phyloP scores from a whole-genome alignment of 2,329 filamentous ascomycete genomes.

The Passalora sequoiae region DNA sequence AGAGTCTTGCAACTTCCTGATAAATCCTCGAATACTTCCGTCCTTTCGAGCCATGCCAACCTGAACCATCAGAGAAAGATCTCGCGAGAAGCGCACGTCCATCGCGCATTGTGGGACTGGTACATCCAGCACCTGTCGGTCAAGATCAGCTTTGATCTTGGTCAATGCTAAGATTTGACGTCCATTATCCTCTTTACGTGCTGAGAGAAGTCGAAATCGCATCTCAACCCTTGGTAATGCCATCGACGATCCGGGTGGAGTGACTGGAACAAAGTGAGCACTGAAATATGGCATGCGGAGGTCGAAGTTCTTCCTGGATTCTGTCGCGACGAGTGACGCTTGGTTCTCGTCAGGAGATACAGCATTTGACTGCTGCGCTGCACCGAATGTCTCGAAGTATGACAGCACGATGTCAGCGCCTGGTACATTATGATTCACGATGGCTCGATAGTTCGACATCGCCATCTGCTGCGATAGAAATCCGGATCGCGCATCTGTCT shows the following conservation, averaged over 20 bases:
- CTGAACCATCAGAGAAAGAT: conserved; percentile 7
- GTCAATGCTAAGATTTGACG: conserved; percentile 7
- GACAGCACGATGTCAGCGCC: conserved; percentile 9
- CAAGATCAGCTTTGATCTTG: conserved; percentile 11
- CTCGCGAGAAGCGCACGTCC: conserved; percentile 23
- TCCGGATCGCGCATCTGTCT: too few relatives aligned
- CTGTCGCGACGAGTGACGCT: background rate
- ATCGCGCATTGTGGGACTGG: conserved; percentile 19
- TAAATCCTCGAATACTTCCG: conserved; percentile 18
- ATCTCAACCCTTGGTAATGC: conserved; percentile 15
- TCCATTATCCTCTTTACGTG: background rate
- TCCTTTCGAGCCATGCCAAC: conserved; percentile 7
- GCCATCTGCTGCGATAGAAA: too few relatives aligned
- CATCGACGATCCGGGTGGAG: background rate
- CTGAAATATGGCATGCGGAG: conserved; percentile 5
- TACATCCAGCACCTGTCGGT: conserved; percentile 18
- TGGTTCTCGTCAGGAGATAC: background rate
- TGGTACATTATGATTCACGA: conserved; percentile 2
- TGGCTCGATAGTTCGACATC: background rate
- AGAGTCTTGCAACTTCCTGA: conserved; percentile 16
- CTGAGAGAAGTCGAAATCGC: conserved; percentile 12
- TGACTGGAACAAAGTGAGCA: conserved; percentile 8
- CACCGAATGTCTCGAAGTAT: conserved; percentile 3
- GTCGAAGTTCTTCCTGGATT: background rate
- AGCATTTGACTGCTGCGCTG: background rate